phyloP scores from a whole-genome alignment of 202 grass and related monocot genomes.

The Carex arenaria region DNA sequence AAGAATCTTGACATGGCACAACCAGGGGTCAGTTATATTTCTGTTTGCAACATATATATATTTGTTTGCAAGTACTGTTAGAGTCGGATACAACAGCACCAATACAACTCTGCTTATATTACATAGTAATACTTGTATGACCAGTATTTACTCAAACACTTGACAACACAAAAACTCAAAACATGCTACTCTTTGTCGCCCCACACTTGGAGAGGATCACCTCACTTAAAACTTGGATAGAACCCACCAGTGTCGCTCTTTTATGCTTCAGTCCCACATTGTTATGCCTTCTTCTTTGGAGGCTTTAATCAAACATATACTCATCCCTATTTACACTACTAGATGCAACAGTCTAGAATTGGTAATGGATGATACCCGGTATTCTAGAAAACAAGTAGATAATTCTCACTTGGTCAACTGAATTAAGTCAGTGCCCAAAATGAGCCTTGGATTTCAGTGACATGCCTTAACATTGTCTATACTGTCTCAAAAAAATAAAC shows the following conservation, averaged over 20 bases:
- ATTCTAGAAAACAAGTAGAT: background rate
- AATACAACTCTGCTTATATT: background rate
- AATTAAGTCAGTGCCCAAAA: background rate
- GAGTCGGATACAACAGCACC: background rate
- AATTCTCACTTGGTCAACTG: background rate
- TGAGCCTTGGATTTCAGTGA: background rate
- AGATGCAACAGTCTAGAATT: background rate
- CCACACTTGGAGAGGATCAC: background rate
- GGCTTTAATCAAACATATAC: background rate
- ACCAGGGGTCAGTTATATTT: slow-evolving; percentile 62
- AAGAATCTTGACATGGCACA: slow-evolving; percentile 92
- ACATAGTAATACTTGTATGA: background rate
- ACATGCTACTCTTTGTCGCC: background rate
- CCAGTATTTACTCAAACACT: slow-evolving; percentile 2
- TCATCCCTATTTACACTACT: background rate
- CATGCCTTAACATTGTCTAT: background rate
- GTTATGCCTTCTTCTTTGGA: background rate
- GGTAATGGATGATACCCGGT: background rate
- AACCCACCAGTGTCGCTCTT: background rate
- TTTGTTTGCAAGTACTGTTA: background rate
- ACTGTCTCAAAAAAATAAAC: background rate
- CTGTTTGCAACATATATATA: background rate
- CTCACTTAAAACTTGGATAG: background rate
- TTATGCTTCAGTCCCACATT: background rate
- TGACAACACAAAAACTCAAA: background rate